Base-by-base conservation (phyloP, 495 filamentous ascomycete species). In the Aspergillus sclerotiicarbonarius region DNA sequence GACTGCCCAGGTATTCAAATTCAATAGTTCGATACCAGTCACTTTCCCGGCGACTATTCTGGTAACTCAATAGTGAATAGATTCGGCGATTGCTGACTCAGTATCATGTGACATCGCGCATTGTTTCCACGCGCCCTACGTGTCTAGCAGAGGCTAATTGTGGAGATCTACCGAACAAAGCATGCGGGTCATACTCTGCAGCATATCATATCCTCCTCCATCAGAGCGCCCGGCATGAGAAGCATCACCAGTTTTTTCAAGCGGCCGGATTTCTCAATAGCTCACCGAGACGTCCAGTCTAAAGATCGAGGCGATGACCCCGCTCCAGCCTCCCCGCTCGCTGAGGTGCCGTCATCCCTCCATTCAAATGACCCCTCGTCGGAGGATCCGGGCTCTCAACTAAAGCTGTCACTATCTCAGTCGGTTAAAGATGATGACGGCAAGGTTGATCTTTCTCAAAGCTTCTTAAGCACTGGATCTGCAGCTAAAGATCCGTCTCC, bases 221-320 rank as follows among this genome's bases (percentile, higher is more conserved):
- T 29, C 45, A 54, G 30, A 21, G 55, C 58, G 53, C 51, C 59
- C 54, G 39, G 49, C 29, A 69, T 70, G 62, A 62, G 61, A 12
- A 72, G 41, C 19, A 68, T 80, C 20, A 69, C 60, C 1, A 70
- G 69, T 33, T 80, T 70, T 41, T 81, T 82, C 59, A 75, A 70
- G 25, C 70, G 64, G 12, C 73, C 75, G 8, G 15, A 48, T 3
- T 72, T 67, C 45, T 53, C 65, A 1, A 25, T 29, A n/a, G 31
- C 47, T 3, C 45, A 59, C 35, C 30, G 43, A n/a, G 58, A 63
- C 10, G 13, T 8, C 16, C 44, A 3, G 3, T 16, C 48, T 8
- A 20, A 58, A 15, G 33, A 13, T 31, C 56, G 60, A 5, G 32
- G 53, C 2, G 61, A 67, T 48, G 37, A 53, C 41, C 43, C 60